Percentiles rank a stretch among this genome's conserved stretches.
These are phyloP conservation scores for Cryomyces antarcticus DNA, from an alignment of 495 filamentous ascomycete species.

Conservation along the genomic window DNA sequence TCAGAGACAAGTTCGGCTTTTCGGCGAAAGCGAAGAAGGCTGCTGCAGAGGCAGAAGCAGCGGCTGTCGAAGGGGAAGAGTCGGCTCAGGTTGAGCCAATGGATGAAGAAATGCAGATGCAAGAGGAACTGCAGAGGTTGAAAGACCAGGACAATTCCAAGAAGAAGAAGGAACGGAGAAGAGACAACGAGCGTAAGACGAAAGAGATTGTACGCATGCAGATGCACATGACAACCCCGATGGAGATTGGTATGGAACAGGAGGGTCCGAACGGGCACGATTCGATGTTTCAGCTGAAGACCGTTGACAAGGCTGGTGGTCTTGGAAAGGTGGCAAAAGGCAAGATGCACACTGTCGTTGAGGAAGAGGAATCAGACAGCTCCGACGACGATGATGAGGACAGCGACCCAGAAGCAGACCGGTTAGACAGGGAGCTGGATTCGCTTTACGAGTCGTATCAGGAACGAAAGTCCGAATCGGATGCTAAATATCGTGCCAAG, in stretches of 20 bases:
- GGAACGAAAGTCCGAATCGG: constrained; percentile 52
- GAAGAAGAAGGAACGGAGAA: constrained; percentile 61
- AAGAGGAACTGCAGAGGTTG: constrained; percentile 64
- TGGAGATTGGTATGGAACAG: constrained; percentile 78
- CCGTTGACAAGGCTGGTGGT: constrained; percentile 52
- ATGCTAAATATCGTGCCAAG: constrained; percentile 78
- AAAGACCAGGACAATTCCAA: constrained; percentile 52
- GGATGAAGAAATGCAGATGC: constrained; percentile 83
- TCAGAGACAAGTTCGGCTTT: constrained; percentile 81
- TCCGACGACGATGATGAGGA: constrained; percentile 39
- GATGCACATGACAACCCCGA: constrained; percentile 86
- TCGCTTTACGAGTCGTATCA: constrained; percentile 68
- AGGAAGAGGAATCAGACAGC: constrained; percentile 27
- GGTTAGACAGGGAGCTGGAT: constrained; percentile 68
- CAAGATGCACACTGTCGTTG: constrained; percentile 42
- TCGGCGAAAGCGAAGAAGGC: constrained; percentile 45
- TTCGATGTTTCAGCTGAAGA: constrained; percentile 64
- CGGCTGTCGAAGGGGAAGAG: constrained; percentile 29
- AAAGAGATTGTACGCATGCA: constrained; percentile 87
- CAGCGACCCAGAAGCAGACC: constrained; percentile 61
- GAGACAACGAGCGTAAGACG: constrained; percentile 74
- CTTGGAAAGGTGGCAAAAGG: constrained; percentile 53
- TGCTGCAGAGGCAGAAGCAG: constrained; percentile 13
- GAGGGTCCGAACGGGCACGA: constrained; percentile 58
- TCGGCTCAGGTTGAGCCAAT: constrained; percentile 66